phyloP scores from a whole-genome alignment of 257 asterid genomes.

The Solanum bulbocastanum region DNA sequence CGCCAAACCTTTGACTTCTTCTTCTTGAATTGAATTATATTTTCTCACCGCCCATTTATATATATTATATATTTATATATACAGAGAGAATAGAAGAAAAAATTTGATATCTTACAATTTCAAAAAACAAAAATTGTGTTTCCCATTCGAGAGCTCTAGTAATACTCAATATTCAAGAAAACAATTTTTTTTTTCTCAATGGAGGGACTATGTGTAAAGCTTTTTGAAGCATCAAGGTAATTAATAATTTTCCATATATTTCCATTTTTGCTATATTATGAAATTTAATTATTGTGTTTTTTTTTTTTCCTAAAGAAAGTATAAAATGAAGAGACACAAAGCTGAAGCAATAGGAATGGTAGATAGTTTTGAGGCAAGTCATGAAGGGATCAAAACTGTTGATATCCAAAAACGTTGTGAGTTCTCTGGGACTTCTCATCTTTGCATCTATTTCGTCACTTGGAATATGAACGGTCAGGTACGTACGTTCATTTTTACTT shows the following conservation, averaged over 20 bases:
- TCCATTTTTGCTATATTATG: neutral
- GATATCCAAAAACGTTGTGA: constrained; percentile 25
- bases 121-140: neutral
- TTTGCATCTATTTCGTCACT: constrained; percentile 53
- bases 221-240: neutral
- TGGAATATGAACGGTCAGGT: constrained; percentile 80
- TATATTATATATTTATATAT: neutral
- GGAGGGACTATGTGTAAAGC: constrained; percentile 8
- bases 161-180: neutral
- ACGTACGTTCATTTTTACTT: neutral
- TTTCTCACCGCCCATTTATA: neutral
- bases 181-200: neutral
- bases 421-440: constrained; percentile 36
- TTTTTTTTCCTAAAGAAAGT: constrained; percentile 3
- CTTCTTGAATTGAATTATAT: neutral
- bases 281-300: neutral
- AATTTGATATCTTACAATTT: neutral
- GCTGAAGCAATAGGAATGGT: constrained; percentile 4
- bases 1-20: neutral
- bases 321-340: constrained; percentile 7
- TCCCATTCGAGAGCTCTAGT: neutral
- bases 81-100: neutral
- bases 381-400: constrained; percentile 52
- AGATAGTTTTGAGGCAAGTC: constrained; percentile 21
- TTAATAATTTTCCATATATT: neutral